A percentile compares a stretch with the other conserved stretches of the same genome.
These are phyloP conservation scores for Pichia sp. DNA, from an alignment of 1,139 yeast genomes.

Conservation along the genomic window DNA sequence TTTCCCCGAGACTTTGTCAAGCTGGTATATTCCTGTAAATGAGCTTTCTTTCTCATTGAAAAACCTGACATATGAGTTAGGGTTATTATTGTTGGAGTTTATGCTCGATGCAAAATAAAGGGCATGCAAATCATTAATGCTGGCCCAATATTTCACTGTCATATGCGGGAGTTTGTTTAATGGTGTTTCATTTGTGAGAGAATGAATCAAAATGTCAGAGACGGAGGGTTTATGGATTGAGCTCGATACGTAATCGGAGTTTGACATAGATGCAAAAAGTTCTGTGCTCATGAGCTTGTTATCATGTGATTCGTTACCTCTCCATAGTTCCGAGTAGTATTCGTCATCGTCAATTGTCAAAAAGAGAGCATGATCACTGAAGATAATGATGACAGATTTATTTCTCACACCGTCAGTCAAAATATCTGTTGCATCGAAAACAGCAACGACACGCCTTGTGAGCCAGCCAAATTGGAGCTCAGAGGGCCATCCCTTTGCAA, in stretches of 20 bases:
- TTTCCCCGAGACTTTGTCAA: constrained; percentile 26
- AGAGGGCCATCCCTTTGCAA: constrained; percentile 83
- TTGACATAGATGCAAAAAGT: background rate
- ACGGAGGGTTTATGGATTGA: constrained; percentile 52
- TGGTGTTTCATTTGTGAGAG: constrained; percentile 81
- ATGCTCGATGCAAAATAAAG: constrained; percentile 40
- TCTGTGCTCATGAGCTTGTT: background rate
- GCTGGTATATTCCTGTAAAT: constrained; percentile 25
- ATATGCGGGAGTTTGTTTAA: constrained; percentile 62
- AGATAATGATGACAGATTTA: constrained; percentile 62
- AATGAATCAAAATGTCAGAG: constrained; percentile 83
- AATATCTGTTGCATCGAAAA: constrained; percentile 56
- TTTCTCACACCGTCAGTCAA: constrained; percentile 35
- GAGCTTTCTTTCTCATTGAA: constrained; percentile 23
- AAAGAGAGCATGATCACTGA: constrained; percentile 74
- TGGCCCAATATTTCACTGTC: constrained; percentile 66
- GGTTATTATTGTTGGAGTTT: constrained; percentile 26
- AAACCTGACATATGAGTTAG: constrained; percentile 27
- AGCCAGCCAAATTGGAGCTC: constrained; percentile 89
- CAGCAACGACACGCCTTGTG: constrained; percentile 76
- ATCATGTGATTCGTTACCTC: constrained; percentile 13
- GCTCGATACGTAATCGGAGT: constrained; percentile 20
- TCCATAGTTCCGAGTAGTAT: constrained; percentile 36
- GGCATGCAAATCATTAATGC: constrained; percentile 52
- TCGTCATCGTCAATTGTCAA: constrained; percentile 46